Conservation (phyloP, 2,329 filamentous ascomycete species). For the Talaromyces sp. region DNA sequence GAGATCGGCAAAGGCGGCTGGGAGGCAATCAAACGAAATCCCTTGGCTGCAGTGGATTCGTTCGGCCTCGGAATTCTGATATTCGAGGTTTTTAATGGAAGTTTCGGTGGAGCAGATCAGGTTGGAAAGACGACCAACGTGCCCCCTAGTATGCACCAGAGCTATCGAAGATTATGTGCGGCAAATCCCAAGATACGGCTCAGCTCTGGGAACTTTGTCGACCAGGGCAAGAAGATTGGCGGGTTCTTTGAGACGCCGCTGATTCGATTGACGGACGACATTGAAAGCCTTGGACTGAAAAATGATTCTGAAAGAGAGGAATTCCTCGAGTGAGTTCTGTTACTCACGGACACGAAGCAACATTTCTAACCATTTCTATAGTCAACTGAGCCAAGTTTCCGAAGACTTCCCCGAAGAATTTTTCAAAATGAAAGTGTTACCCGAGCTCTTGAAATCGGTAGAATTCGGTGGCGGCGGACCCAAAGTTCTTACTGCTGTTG, state of each 20-base stretch:
- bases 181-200: conserved; percentile 84
- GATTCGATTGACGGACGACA: conserved; percentile 86
- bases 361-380: conserved; percentile 24
- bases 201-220: conserved; percentile 78
- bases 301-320: conserved; percentile 75
- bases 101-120: conserved; percentile 71
- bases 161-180: conserved; percentile 84
- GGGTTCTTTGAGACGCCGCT: conserved; percentile 91
- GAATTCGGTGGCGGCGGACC: conserved; percentile 95
- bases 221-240: conserved; percentile 75
- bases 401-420: conserved; percentile 98
- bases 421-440: conserved; percentile 94
- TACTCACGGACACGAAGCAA: not conserved
- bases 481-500: conserved; percentile 79
- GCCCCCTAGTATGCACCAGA: conserved; percentile 80
- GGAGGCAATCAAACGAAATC: conserved; percentile 81
- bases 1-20: conserved; percentile 85
- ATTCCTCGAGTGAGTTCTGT: conserved; percentile 63
- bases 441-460: conserved; percentile 95
- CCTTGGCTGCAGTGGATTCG: conserved; percentile 75
- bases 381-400: conserved; percentile 75
- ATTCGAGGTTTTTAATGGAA: conserved; percentile 87
- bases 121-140: conserved; percentile 80
- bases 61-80: conserved; percentile 81
- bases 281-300: conserved; percentile 90